These are phyloP conservation scores for Balamuthia mandrillaris DNA, from an alignment of 208 protist species.

Conservation along the genomic window DNA sequence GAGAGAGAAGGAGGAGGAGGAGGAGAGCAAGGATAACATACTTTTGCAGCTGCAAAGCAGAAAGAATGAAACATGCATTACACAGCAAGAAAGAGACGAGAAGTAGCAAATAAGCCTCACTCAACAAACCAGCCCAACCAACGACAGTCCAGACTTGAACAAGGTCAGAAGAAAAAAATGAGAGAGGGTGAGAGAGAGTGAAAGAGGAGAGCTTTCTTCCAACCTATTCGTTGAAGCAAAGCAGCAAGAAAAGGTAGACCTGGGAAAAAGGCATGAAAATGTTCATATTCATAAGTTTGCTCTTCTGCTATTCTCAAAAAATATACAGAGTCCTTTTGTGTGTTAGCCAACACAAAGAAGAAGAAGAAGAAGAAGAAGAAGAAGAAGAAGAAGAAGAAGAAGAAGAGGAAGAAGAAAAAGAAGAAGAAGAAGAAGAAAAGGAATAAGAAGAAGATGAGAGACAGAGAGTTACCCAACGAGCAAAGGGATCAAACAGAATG, in stretches of 20 bases:
- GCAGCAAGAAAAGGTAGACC: neutral
- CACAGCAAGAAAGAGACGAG: neutral
- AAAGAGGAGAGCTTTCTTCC: neutral
- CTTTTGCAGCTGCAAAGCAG: neutral
- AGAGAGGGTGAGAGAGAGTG: too few species aligned
- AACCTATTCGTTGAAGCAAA: neutral
- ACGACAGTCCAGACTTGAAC: too few species aligned
- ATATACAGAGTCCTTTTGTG: constrained; percentile 13
- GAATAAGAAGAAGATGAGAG: too few species aligned
- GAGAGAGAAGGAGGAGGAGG: too few species aligned
- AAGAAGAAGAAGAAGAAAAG: too few species aligned
- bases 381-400: too few species aligned
- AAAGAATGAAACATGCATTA: constrained; percentile 1
- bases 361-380: too few species aligned
- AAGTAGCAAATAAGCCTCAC: neutral
- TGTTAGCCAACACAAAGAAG: too few species aligned
- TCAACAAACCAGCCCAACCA: neutral
- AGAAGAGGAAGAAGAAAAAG: too few species aligned
- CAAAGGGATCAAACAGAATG: neutral
- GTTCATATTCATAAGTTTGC: neutral
- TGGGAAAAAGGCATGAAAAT: constrained; percentile 26
- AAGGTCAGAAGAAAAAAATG: too few species aligned
- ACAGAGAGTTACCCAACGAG: too few species aligned
- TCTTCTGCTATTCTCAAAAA: neutral
- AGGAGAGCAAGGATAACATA: neutral